Conservation (phyloP, 2,329 filamentous ascomycete species). For the Aspergillus awamori region DNA sequence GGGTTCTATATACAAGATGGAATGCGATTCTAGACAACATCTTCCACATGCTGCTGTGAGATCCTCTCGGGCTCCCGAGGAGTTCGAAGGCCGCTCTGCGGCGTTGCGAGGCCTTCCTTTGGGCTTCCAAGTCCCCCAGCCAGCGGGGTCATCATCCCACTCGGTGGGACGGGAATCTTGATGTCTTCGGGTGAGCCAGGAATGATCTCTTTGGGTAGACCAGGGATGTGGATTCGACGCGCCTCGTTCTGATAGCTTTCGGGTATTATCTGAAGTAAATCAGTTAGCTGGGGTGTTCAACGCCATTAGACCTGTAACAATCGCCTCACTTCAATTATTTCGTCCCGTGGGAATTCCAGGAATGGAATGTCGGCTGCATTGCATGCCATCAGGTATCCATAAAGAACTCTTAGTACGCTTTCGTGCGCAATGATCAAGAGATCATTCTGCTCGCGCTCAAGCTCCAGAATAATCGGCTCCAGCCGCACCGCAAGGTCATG, state of each 20-base stretch:
- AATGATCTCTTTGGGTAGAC: conserved; percentile 66
- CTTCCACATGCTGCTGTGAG: conserved; percentile 49
- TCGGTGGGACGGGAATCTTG: conserved; percentile 71
- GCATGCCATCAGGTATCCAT: conserved; percentile 98
- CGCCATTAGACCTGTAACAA: not conserved
- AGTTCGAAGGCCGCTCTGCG: conserved; percentile 45
- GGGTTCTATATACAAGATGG: conserved; percentile 8
- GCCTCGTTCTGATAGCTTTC: conserved; percentile 97
- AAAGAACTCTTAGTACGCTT: conserved; percentile 93
- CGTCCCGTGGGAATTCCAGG: conserved; percentile 89
- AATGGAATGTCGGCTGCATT: conserved; percentile 92
- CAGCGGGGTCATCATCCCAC: conserved; percentile 50
- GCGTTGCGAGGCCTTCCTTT: conserved; percentile 44
- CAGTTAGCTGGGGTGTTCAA: conserved; percentile 16
- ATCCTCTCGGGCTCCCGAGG: conserved; percentile 49
- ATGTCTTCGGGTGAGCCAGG: conserved; percentile 80
- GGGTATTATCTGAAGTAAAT: conserved; percentile 73
- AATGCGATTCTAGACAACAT: conserved; percentile 41
- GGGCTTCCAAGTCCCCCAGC: conserved; percentile 47
- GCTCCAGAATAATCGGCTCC: conserved; percentile 94
- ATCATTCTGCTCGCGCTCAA: conserved; percentile 95
- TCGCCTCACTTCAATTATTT: conserved; percentile 82
- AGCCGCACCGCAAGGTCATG: conserved; percentile 97
- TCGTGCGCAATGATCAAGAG: conserved; percentile 98
- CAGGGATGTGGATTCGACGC: conserved; percentile 83